Evolutionary conservation across 2,329 filamentous ascomycete species (phyloP), one percentile per base, ranked within the genome.

Genomic region (Lecanoromycetidae sp.): DNA sequence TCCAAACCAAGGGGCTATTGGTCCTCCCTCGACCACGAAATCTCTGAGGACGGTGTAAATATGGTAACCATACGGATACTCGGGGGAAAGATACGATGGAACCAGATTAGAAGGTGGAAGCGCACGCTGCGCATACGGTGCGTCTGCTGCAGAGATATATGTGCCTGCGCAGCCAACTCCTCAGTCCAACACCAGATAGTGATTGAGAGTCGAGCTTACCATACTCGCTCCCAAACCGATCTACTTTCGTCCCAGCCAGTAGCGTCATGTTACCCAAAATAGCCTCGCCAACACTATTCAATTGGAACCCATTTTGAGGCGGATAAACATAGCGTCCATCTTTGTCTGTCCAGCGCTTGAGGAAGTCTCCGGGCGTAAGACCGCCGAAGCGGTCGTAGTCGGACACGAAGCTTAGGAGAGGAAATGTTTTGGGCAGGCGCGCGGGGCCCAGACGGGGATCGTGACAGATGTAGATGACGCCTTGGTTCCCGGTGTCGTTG

Each of bases 1-100:
- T 7, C 68, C 68, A 49, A 73, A 75, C 69, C 66, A 73, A 7
- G 66, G 62, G 2, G 66, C 64, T 50, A 74, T 70, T 0, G 70
- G 69, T 0, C 71, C 72, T 7, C 66, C 57, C 0, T 62, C 46
- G 0, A 71, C 68, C 3, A 56, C 55, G 3, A 75, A 61, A 1
- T 60, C 53, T 52, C 61, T 62, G 5, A 58, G 53, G 3, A 74
- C 70, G 17, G 63, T 55, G 56, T 74, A 75, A 0, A 74, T 60
- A 44, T 69, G 64, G 53, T 75, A 74, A 49, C 70, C 71, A 55
- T 66, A 71, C 1, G 70, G 70, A 36, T 66, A 68, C 2, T 55
- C 50, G 3, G 52, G 17, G 22, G 44, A 47, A 19, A 57, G 53
- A 2, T 58, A 57, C 54, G 34, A 17, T 38, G 60, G 54, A 30